These are phyloP conservation scores for Agaricus subrufescens DNA, from an alignment of 768 basidiomycete species.

Conservation along the genomic window DNA sequence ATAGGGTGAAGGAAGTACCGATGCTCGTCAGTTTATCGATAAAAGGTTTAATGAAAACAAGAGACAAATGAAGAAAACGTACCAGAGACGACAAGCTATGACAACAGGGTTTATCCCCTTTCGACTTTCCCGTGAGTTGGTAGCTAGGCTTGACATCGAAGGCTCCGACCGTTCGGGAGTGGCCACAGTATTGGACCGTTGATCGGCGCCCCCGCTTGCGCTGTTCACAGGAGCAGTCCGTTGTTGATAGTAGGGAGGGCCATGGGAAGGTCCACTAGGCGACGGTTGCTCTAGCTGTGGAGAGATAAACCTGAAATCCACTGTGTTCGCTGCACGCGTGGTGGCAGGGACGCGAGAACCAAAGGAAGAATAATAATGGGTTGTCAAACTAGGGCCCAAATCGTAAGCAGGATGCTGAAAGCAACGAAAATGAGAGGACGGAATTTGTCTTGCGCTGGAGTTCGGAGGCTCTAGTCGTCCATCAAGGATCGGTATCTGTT, in stretches of 20 bases:
- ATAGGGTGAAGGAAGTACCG: conserved; percentile 24
- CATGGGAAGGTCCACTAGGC: conserved; percentile 42
- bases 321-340: conserved; percentile 25
- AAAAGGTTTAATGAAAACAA: conserved; percentile 38
- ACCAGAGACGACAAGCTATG: conserved; percentile 86
- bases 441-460: conserved; percentile 32
- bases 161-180: conserved; percentile 29
- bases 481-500: conserved; percentile 47
- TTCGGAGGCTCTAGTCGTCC: conserved; percentile 39
- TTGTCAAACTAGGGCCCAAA: conserved; percentile 37
- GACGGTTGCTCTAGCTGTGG: conserved; percentile 36
- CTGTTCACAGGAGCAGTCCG: conserved; percentile 24
- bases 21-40: conserved; percentile 29
- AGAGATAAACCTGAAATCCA: conserved; percentile 34
- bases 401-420: conserved; percentile 41
- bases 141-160: conserved; percentile 24
- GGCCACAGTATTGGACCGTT: conserved; percentile 26
- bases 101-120: conserved; percentile 54
- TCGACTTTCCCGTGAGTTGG: conserved; percentile 34
- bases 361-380: conserved; percentile 25
- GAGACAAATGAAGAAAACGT: conserved; percentile 27
- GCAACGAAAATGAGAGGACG: conserved; percentile 31
- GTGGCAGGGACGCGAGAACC: conserved; percentile 38
- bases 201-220: conserved; percentile 25
- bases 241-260: conserved; percentile 32